Base-by-base conservation (phyloP, 352 stramenopile species). In the Achlya hypogyna region DNA sequence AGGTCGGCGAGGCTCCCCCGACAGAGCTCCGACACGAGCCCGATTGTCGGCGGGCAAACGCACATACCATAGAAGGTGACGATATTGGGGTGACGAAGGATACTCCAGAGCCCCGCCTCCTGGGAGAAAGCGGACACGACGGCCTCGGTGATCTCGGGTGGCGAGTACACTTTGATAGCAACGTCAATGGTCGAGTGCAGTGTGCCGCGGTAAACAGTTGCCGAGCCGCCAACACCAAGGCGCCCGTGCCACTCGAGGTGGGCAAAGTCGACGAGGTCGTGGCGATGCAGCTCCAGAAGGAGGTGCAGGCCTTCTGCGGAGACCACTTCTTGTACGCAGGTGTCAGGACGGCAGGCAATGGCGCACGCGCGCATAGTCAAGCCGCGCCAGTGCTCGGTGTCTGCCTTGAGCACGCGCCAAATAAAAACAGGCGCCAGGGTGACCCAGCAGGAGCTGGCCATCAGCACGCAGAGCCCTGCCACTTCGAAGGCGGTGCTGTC, bases 31-130 rank as follows among this genome's bases (percentile, higher is more conserved):
- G 71, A 90, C 8, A 93, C 78, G 0, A 93, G 53, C 35, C 80
- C 89, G 32, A 93, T 84, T 12, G 82, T 89, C 1, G 84, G 81
- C 14, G 82, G 82, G 22, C 73, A 87, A 16, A 93, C 78, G 53
- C 85, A 94, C 78, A 94, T 87, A 25, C 83, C 85, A 51, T 89
- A 87, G 69, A 94, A 94, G 62, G 42, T 71, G 5, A 90, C 78
- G 47, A 94, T 84, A 67, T 94, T 94, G 0, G 85, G 81, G 54
- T 93, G 84, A 35, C 84, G 71, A 4, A 93, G 72, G 18, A 81
- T 75, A 6, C 79, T 78, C 64, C 81, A 93, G 8, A 93, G 67
- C 2, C 82, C 84, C 9, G 82, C 84, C 63, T 91, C 84, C 28
- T 93, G 82, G 4, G 82, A 91, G 51, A 91, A 93, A 60, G 84